Conservation (phyloP, 208 protist species). For the Herpetomonas tarakana region DNA sequence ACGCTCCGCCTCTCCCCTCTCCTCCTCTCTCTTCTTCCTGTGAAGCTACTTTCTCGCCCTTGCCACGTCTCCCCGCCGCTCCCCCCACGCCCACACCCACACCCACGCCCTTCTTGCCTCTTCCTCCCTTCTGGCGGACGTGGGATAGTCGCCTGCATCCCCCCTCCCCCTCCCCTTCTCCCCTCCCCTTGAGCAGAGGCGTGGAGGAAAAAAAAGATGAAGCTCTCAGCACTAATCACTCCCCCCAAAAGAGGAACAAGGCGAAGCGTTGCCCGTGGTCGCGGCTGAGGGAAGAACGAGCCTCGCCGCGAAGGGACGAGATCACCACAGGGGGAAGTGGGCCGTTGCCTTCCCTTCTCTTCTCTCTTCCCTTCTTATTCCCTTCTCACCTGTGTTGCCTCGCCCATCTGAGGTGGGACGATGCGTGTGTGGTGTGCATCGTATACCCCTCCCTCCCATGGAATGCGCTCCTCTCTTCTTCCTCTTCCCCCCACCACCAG, state of each 20-base stretch:
- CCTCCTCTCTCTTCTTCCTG: background rate
- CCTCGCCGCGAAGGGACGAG: background rate
- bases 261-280: no score
- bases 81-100: no score
- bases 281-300: no score
- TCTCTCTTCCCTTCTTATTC: conserved; percentile 9
- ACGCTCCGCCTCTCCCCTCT: background rate
- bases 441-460: conserved; percentile 5
- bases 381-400: conserved; percentile 9
- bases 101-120: no score
- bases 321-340: background rate
- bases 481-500: background rate
- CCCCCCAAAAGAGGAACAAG: background rate
- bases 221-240: no score
- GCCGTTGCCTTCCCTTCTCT: conserved; percentile 10
- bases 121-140: no score
- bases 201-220: conserved; percentile 11
- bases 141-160: background rate
- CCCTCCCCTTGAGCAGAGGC: background rate
- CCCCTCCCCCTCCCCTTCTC: conserved; percentile 2
- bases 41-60: background rate
- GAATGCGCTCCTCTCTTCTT: background rate
- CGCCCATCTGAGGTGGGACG: no score
- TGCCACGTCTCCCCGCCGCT: no score
- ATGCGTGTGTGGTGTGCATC: conserved; percentile 4